phyloP scores from a whole-genome alignment of 2,329 filamentous ascomycete species.

The Aspergillus caelatus region DNA sequence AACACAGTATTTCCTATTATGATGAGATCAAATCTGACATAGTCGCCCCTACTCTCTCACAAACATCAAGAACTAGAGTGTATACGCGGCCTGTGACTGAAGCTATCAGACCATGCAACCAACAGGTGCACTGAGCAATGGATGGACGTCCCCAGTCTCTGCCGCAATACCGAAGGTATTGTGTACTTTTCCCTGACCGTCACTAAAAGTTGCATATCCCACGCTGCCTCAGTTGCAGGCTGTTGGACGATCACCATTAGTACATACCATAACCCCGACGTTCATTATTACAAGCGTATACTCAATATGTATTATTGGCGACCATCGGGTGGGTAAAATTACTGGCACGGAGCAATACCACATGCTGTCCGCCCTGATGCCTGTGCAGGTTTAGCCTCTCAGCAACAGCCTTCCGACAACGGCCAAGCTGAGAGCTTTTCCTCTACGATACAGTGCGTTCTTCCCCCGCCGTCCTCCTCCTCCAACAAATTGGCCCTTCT shows the following conservation, averaged over 20 bases:
- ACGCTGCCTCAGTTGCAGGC: slow-evolving; percentile 17
- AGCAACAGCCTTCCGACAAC: slow-evolving; percentile 32
- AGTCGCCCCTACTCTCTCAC: not conserved
- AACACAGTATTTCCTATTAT: not conserved
- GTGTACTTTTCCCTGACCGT: not conserved
- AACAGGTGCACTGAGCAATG: not conserved
- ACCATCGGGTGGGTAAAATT: slow-evolving; percentile 19
- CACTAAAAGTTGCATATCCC: slow-evolving; percentile 24
- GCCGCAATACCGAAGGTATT: not conserved
- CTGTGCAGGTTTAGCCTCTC: slow-evolving; percentile 3
- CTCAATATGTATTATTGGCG: slow-evolving; percentile 23
- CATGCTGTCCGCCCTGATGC: slow-evolving; percentile 19
- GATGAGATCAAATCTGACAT: not conserved
- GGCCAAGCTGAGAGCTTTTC: slow-evolving; percentile 29
- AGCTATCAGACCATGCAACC: not conserved
- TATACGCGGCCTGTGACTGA: not conserved
- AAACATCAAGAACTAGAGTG: not conserved
- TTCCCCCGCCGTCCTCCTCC: slow-evolving; percentile 18
- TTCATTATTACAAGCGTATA: slow-evolving; percentile 15
- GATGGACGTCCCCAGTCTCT: not conserved
- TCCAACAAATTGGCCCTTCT: slow-evolving; percentile 10
- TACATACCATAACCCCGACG: not conserved
- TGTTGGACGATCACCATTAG: slow-evolving; percentile 18
- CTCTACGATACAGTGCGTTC: slow-evolving; percentile 16
- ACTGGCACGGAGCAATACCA: slow-evolving; percentile 28